Percentiles rank a stretch among this genome's conserved stretches.
These are phyloP conservation scores for Ogataea pignaliae DNA, from an alignment of 805 yeast genomes.

Conservation along the genomic window DNA sequence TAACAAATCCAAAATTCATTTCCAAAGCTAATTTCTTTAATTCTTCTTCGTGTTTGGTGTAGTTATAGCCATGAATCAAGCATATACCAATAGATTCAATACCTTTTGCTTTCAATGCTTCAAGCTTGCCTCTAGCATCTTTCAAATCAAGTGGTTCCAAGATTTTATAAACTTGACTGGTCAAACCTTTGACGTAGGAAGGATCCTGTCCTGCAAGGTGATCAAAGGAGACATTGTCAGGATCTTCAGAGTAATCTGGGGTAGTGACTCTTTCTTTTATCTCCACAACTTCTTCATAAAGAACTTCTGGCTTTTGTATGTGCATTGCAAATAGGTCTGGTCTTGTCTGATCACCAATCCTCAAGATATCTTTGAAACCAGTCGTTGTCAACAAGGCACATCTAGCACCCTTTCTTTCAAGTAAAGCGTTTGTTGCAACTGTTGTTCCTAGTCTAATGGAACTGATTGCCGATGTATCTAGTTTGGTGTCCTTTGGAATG, in stretches of 20 bases:
- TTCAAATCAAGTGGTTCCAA: constrained; percentile 30
- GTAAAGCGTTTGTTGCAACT: constrained; percentile 90
- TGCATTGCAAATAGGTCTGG: constrained; percentile 85
- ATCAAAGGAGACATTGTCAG: constrained; percentile 24
- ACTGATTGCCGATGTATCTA: constrained; percentile 61
- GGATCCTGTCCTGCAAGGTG: constrained; percentile 7
- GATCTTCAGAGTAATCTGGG: constrained; percentile 77
- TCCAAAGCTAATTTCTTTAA: constrained; percentile 31
- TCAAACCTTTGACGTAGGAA: constrained; percentile 31
- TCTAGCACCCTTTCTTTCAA: constrained; percentile 87
- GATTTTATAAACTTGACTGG: constrained; percentile 35
- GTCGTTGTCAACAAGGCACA: constrained; percentile 84
- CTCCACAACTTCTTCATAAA: constrained; percentile 75
- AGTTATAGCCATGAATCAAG: constrained; percentile 34
- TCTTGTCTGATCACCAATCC: constrained; percentile 87
- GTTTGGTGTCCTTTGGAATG: constrained; percentile 55
- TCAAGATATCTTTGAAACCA: constrained; percentile 79
- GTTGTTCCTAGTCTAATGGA: constrained; percentile 89
- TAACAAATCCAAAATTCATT: constrained; percentile 46
- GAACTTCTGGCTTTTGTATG: constrained; percentile 63
- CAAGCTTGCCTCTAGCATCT: constrained; percentile 17
- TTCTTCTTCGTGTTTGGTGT: constrained; percentile 30
- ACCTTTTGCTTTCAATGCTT: constrained; percentile 21
- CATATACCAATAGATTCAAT: constrained; percentile 32
- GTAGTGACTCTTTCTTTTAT: constrained; percentile 87